These are phyloP conservation scores for Gossypioides kirkii DNA, from an alignment of 345 rosid species.

Conservation along the genomic window DNA sequence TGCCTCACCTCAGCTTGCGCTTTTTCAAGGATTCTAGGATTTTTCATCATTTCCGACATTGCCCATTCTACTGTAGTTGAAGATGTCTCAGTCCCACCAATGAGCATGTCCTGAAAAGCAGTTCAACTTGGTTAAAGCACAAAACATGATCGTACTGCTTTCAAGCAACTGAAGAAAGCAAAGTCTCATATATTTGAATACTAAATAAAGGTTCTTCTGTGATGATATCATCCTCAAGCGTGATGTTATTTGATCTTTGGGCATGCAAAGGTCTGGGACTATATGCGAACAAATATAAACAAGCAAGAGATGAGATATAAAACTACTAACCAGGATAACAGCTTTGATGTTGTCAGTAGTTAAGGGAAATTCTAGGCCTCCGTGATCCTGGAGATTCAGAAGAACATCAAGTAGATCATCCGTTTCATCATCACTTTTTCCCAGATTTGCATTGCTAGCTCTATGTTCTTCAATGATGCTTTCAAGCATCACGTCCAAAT, in stretches of 20 bases:
- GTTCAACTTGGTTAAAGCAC: background rate
- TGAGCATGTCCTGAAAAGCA: background rate
- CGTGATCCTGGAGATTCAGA: background rate
- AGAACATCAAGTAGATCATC: constrained; percentile 2
- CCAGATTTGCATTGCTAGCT: background rate
- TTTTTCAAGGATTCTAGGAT: background rate
- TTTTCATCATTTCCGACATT: background rate
- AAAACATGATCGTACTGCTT: no score
- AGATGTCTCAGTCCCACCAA: background rate
- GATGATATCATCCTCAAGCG: no score
- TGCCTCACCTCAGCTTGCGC: constrained; percentile 3
- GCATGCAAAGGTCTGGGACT: no score
- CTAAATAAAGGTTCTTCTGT: no score
- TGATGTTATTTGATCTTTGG: no score
- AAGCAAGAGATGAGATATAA: background rate
- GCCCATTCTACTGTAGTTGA: constrained; percentile 1
- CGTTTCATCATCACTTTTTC: background rate
- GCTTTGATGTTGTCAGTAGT: background rate
- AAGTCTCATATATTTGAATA: no score
- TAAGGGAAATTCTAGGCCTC: background rate
- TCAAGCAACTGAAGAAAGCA: no score
- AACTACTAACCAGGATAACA: background rate
- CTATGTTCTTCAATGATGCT: background rate
- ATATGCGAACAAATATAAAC: no score
- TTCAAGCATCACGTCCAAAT: background rate